Base-by-base conservation (phyloP, 2,329 filamentous ascomycete species). In the Fusarium vanettenii region DNA sequence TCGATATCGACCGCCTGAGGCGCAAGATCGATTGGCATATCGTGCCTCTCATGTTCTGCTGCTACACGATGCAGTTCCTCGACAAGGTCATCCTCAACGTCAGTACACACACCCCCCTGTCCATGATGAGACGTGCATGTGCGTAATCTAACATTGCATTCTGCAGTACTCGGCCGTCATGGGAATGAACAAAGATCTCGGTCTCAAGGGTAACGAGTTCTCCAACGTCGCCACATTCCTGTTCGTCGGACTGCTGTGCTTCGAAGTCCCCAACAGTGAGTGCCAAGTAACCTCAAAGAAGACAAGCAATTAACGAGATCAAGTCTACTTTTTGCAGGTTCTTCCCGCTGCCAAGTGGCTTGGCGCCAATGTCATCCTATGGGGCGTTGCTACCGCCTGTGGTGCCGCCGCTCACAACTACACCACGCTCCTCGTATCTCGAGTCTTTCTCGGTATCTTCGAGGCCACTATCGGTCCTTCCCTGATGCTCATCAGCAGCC, bases 81-180 rank as follows among this genome's bases (percentile, higher is more conserved):
- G 90, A 92, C 83, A 92, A 92, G 81, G 88, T 91, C 69, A 86
- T 90, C 31, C 85, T 92, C 52, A 92, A 92, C 76, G 89, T 91
- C 61, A 78, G 87, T 82, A 29, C 14, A 18, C 45, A 37, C 31
- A 45, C 31, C 35, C 10, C 16, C 33, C 20, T 25, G 43, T 43
- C 60, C 45, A 66, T 70, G 31, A 45, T 39, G 56, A 35, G 39
- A 48, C 45, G 22, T 29, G 18, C 20, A n/a, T 20, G n/a, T 25
- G 10, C 31, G 31, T 13, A 31, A 56, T 41, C 43, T 73, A 27
- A 66, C 66, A 60, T 25, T 37, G n/a, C 29, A 41, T 22, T 39
- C 9, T 37, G 8, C 79, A 91, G 87, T 93, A 93, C 77, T 90
- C 90, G 20, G 89, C 88, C 69, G 90, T 93, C 61, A 93, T 93